Evolutionary conservation across 371 early-diverging fungal genomes (phyloP).

Genomic region (Aphelidium insulamus): DNA sequence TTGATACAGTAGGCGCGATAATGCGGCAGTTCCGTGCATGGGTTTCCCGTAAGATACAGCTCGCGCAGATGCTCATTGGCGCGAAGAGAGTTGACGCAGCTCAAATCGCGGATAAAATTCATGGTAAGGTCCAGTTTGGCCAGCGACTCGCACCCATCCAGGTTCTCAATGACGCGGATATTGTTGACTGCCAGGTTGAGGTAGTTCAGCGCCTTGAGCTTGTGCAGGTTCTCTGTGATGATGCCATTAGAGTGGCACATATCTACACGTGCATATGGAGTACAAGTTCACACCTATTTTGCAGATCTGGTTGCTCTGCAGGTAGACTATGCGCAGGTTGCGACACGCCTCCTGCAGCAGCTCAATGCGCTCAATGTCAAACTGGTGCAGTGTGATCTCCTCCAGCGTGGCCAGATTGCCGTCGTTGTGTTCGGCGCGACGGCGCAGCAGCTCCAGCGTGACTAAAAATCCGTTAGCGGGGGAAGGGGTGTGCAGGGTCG

Average conservation of each 20-base stretch:
- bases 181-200: constrained; percentile 27
- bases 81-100: constrained; percentile 12
- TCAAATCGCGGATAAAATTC: constrained; percentile 21
- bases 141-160: constrained; percentile 21
- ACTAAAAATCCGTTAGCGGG: no score
- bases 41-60: constrained; percentile 25
- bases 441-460: constrained; percentile 11
- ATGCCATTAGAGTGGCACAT: no score
- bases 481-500: no score
- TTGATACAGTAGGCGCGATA: constrained; percentile 19
- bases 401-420: constrained; percentile 19
- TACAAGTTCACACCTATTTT: constrained; percentile 14
- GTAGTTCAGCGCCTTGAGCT: constrained; percentile 21
- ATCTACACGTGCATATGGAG: neutral
- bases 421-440: constrained; percentile 27
- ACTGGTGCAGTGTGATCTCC: constrained; percentile 29
- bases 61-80: constrained; percentile 13
- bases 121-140: constrained; percentile 24
- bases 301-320: constrained; percentile 23
- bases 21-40: constrained; percentile 12
- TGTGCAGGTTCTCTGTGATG: constrained; percentile 15
- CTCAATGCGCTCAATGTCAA: constrained; percentile 28
- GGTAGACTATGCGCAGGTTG: constrained; percentile 18
- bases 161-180: constrained; percentile 16
- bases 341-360: constrained; percentile 23